Percentiles rank a stretch among this genome's conserved stretches.
Evolutionary conservation across 352 stramenopile genomes (phyloP).

Genomic region (Pythium chondricola): DNA sequence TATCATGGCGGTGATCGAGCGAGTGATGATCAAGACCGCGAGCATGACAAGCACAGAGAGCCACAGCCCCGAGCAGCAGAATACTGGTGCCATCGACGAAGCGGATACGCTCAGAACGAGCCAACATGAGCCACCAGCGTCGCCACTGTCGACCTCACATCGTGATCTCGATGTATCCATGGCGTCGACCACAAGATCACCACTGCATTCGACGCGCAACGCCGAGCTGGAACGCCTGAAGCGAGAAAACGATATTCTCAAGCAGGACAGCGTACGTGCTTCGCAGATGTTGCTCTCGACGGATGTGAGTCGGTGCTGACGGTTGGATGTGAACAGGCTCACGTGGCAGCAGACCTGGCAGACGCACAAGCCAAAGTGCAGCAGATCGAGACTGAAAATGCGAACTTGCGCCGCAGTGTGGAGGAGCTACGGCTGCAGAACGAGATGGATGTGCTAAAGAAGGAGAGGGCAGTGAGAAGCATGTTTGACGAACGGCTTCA

Average conservation of each 20-base stretch:
- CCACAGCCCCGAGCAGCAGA: too few species aligned
- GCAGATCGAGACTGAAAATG: conserved; percentile 24
- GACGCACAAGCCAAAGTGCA: conserved; percentile 16
- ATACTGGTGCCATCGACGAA: too few species aligned
- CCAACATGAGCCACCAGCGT: conserved; percentile 4
- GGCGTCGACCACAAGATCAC: too few species aligned
- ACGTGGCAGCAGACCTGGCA: conserved; percentile 30
- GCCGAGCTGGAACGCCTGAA: conserved; percentile 36
- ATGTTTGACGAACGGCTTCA: conserved; percentile 49
- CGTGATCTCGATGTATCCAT: too few species aligned
- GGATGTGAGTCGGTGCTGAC: not conserved
- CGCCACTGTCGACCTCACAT: too few species aligned
- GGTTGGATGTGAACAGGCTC: conserved; percentile 22
- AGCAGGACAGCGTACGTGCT: conserved; percentile 50
- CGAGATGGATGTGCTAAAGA: conserved; percentile 48
- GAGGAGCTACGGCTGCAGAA: conserved; percentile 32
- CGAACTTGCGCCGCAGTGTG: conserved; percentile 24
- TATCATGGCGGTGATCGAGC: conserved; percentile 64
- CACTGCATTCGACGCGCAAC: conserved; percentile 40
- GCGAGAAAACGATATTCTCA: conserved; percentile 53
- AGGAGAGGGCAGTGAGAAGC: conserved; percentile 40
- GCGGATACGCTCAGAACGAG: too few species aligned
- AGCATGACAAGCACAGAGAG: conserved; percentile 1
- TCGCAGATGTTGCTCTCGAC: not conserved
- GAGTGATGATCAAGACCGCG: conserved; percentile 24